Conservation (phyloP, 2,329 filamentous ascomycete genomes). For the Drechslerella dactyloides region DNA sequence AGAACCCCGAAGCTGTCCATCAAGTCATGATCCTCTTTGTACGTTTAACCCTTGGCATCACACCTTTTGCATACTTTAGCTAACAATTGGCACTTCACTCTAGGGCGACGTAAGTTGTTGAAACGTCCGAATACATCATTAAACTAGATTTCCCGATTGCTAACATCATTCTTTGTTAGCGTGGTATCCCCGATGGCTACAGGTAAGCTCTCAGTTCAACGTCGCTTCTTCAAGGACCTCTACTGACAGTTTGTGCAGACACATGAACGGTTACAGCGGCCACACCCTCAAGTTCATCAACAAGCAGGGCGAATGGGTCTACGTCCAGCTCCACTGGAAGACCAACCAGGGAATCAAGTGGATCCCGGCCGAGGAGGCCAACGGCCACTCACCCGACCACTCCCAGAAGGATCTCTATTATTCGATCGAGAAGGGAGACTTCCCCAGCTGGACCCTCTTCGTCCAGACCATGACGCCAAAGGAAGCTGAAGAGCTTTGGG, state of each 20-base stretch:
- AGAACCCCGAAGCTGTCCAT: constrained; percentile 63
- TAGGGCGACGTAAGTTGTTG: constrained; percentile 41
- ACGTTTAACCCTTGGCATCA: constrained; percentile 61
- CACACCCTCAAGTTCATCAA: constrained; percentile 63
- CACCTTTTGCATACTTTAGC: constrained; percentile 60
- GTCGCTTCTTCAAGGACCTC: no score
- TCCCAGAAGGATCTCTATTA: constrained; percentile 59
- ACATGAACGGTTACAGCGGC: constrained; percentile 45
- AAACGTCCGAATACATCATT: background rate
- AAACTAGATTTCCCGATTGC: background rate
- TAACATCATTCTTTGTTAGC: constrained; percentile 18
- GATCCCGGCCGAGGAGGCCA: constrained; percentile 58
- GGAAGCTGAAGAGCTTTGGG: constrained; percentile 60
- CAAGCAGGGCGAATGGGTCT: constrained; percentile 60
- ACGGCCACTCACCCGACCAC: constrained; percentile 58
- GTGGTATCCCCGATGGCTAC: constrained; percentile 46
- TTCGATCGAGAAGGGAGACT: constrained; percentile 61
- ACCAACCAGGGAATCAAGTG: constrained; percentile 61
- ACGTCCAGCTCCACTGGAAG: constrained; percentile 63
- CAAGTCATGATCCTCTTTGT: constrained; percentile 64
- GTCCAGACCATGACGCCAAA: constrained; percentile 65
- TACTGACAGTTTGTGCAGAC: constrained; percentile 3
- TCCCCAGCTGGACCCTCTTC: constrained; percentile 63
- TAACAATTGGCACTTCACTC: constrained; percentile 10
- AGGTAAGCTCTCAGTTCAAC: constrained; percentile 16